phyloP scores from a whole-genome alignment of 2,329 filamentous ascomycete species.

The Cryphonectria japonica region DNA sequence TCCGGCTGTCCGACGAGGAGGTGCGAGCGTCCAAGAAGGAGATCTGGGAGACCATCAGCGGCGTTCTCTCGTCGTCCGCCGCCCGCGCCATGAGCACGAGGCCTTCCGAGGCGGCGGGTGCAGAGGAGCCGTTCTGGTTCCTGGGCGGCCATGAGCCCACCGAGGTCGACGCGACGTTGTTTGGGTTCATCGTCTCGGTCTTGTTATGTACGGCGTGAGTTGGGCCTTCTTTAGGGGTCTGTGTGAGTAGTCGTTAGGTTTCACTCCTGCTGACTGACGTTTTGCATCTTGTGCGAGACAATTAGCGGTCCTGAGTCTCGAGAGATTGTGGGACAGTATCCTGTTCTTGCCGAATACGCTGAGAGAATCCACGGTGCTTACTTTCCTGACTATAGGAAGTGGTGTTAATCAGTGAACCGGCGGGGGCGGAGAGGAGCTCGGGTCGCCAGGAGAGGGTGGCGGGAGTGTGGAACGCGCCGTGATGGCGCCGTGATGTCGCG shows the following conservation, averaged over 20 bases:
- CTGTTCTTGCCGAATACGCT: slow-evolving; percentile 59
- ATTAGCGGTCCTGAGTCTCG: slow-evolving; percentile 51
- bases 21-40: slow-evolving; percentile 49
- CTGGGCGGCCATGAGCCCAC: slow-evolving; percentile 57
- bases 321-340: slow-evolving; percentile 49
- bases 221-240: not conserved
- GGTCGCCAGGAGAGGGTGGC: not conserved
- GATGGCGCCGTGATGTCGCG: not conserved
- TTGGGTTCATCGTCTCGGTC: slow-evolving; percentile 59
- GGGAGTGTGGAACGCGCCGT: not conserved
- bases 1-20: slow-evolving; percentile 55
- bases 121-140: slow-evolving; percentile 57
- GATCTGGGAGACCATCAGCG: slow-evolving; percentile 57
- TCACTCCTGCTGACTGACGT: too few species aligned
- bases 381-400: slow-evolving; percentile 60
- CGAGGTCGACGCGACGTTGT: slow-evolving; percentile 61
- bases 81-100: slow-evolving; percentile 33
- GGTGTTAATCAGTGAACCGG: slow-evolving; percentile 35
- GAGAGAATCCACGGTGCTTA: slow-evolving; percentile 57
- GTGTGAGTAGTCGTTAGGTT: too few species aligned
- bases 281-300: too few species aligned
- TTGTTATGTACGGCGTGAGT: slow-evolving; percentile 59
- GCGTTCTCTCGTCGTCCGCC: slow-evolving; percentile 40
- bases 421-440: not conserved
- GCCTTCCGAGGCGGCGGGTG: slow-evolving; percentile 22